phyloP scores from a whole-genome alignment of 2,329 filamentous ascomycete species.

The Aspergillus eucalypticola region DNA sequence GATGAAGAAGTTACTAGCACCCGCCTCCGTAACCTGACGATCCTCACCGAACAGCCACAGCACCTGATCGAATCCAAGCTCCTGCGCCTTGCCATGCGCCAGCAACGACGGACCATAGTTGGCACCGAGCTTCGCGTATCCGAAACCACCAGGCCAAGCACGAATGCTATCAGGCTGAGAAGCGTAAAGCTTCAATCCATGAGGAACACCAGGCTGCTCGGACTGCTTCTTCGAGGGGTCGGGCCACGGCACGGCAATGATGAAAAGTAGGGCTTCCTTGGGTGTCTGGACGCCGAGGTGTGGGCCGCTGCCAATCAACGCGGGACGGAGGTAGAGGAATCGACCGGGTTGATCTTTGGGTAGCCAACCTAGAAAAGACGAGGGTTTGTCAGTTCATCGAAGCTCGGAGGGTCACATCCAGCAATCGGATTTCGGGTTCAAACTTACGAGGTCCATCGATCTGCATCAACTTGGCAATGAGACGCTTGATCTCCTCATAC shows the following conservation, averaged over 20 bases:
- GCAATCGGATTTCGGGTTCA: slow-evolving; percentile 40
- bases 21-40: slow-evolving; percentile 82
- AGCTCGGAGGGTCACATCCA: not conserved
- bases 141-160: slow-evolving; percentile 91
- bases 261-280: slow-evolving; percentile 81
- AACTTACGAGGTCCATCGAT: slow-evolving; percentile 55
- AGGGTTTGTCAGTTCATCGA: not conserved
- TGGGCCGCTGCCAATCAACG: slow-evolving; percentile 78
- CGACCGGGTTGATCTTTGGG: slow-evolving; percentile 61
- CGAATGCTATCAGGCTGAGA: slow-evolving; percentile 79
- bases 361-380: slow-evolving; percentile 63
- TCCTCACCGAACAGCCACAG: slow-evolving; percentile 87
- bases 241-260: slow-evolving; percentile 61
- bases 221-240: slow-evolving; percentile 33
- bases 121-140: slow-evolving; percentile 87
- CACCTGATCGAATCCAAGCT: slow-evolving; percentile 79
- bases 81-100: slow-evolving; percentile 72
- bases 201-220: slow-evolving; percentile 19
- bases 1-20: slow-evolving; percentile 89
- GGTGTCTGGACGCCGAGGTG: slow-evolving; percentile 80
- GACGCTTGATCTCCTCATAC: slow-evolving; percentile 69
- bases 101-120: slow-evolving; percentile 87
- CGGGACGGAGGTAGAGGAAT: slow-evolving; percentile 84
- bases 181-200: slow-evolving; percentile 69
- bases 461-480: slow-evolving; percentile 71